phyloP scores from a whole-genome alignment of 2,329 filamentous ascomycete genomes.

The Xylariaceae sp. region DNA sequence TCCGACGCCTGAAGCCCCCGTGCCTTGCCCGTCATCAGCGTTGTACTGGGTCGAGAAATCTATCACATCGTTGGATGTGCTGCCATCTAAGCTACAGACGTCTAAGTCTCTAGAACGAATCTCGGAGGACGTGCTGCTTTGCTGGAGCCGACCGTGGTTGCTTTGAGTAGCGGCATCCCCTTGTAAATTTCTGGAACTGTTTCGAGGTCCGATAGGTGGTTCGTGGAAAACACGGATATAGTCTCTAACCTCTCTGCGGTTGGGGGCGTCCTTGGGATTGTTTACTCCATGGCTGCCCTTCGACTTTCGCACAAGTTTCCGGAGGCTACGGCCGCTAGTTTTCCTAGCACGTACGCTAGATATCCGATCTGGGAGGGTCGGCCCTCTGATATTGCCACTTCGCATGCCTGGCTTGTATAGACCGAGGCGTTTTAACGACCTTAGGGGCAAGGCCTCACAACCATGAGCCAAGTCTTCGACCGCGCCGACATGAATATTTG shows the following conservation, averaged over 20 bases:
- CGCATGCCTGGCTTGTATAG: constrained; percentile 20
- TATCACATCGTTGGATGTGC: constrained; percentile 33
- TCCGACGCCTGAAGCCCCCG: constrained; percentile 1
- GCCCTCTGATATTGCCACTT: constrained; percentile 24
- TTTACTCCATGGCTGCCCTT: constrained; percentile 13
- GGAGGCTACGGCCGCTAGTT: constrained; percentile 11
- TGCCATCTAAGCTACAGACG: constrained; percentile 36
- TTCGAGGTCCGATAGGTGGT: constrained; percentile 31
- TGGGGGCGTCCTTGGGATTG: constrained; percentile 25
- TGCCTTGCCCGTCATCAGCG: constrained; percentile 10
- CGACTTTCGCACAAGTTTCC: constrained; percentile 16
- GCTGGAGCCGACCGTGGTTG: constrained; percentile 4
- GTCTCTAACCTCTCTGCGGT: constrained; percentile 34
- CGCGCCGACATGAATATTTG: constrained; percentile 17
- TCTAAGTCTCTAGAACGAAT: constrained; percentile 24
- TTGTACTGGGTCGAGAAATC: constrained; percentile 32
- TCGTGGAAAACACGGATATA: constrained; percentile 36
- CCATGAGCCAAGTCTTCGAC: constrained; percentile 13
- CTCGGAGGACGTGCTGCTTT: constrained; percentile 7
- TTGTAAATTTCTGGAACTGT: constrained; percentile 29
- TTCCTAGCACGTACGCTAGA: constrained; percentile 7
- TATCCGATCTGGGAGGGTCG: constrained; percentile 7
- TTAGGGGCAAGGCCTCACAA: constrained; percentile 11
- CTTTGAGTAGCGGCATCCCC: constrained; percentile 1
- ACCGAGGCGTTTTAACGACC: constrained; percentile 8